Conservation (phyloP, 768 basidiomycete genomes). For the Hortiboletus flavorubellus region DNA sequence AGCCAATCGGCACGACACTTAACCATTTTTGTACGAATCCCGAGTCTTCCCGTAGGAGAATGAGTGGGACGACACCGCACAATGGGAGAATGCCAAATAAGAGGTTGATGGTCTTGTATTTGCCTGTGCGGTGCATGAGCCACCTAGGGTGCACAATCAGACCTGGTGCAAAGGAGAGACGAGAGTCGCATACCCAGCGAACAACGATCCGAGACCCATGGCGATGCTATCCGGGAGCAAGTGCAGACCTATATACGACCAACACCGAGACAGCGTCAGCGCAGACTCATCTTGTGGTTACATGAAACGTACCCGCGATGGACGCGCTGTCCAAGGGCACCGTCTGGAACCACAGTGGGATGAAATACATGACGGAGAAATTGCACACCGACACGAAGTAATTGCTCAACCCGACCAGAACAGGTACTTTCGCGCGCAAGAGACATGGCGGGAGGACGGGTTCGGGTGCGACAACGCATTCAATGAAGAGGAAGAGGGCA, state of each 20-base stretch:
- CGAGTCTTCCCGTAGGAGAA: conserved; percentile 23
- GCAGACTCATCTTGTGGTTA: too few relatives aligned
- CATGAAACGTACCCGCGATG: conserved; percentile 45
- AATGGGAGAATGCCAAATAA: conserved; percentile 50
- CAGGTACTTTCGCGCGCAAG: conserved; percentile 61
- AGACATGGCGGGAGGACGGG: conserved; percentile 68
- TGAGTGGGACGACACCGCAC: conserved; percentile 39
- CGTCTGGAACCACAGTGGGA: conserved; percentile 81
- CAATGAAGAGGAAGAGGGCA: conserved; percentile 55
- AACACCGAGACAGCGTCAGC: neutral
- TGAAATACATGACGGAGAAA: conserved; percentile 71
- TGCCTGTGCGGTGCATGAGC: conserved; percentile 51
- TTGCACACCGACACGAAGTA: conserved; percentile 73
- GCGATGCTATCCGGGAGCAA: conserved; percentile 48
- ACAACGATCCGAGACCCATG: conserved; percentile 49
- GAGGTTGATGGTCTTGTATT: conserved; percentile 45
- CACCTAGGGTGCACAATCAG: conserved; percentile 24
- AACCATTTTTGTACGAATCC: conserved; percentile 21
- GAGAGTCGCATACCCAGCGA: conserved; percentile 38
- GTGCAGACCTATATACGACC: conserved; percentile 36
- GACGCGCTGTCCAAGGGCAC: conserved; percentile 66
- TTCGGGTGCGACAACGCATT: conserved; percentile 59
- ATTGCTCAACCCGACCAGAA: conserved; percentile 68
- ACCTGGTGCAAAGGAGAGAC: neutral
- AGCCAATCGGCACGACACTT: conserved; percentile 19